These are phyloP conservation scores for Butyriboletus loyo DNA, from an alignment of 768 basidiomycete genomes.

Conservation along the genomic window DNA sequence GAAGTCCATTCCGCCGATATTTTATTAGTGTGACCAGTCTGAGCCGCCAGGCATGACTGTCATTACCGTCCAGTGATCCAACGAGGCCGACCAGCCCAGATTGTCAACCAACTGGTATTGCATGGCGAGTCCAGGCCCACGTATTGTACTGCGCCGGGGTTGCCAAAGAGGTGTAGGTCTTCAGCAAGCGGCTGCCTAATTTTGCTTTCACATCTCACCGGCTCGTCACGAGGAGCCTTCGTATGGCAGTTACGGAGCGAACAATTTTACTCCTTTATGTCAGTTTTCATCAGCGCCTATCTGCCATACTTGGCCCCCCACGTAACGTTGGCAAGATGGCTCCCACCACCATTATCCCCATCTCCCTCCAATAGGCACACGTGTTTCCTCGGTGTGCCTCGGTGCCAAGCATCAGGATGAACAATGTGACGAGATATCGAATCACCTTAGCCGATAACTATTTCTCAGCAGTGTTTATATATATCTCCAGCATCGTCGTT, in stretches of 20 bases:
- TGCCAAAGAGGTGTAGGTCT: slow-evolving; percentile 2
- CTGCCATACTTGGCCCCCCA: slow-evolving; percentile 11
- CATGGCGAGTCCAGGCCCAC: not conserved
- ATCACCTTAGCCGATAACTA: slow-evolving; percentile 7
- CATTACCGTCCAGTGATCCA: not conserved
- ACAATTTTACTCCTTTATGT: slow-evolving; percentile 1
- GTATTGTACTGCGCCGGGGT: not conserved
- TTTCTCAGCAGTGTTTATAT: slow-evolving; percentile 20
- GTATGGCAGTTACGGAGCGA: not conserved
- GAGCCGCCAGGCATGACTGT: not conserved
- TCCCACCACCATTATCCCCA: slow-evolving; percentile 18
- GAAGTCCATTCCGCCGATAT: not conserved
- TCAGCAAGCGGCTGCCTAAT: not conserved
- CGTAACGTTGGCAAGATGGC: slow-evolving; percentile 17
- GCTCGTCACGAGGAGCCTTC: not conserved
- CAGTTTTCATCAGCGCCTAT: slow-evolving; percentile 8
- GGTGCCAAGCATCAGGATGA: slow-evolving; percentile 17
- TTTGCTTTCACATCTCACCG: not conserved
- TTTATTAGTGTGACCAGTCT: not conserved
- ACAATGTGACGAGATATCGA: slow-evolving; percentile 11
- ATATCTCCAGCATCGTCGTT: slow-evolving; percentile 9
- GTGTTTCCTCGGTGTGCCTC: slow-evolving; percentile 12
- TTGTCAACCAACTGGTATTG: not conserved
- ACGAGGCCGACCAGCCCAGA: not conserved
- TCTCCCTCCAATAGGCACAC: slow-evolving; percentile 15